Conservation (phyloP, 75 land plant species). For the Chamaecyparis obtusa region DNA sequence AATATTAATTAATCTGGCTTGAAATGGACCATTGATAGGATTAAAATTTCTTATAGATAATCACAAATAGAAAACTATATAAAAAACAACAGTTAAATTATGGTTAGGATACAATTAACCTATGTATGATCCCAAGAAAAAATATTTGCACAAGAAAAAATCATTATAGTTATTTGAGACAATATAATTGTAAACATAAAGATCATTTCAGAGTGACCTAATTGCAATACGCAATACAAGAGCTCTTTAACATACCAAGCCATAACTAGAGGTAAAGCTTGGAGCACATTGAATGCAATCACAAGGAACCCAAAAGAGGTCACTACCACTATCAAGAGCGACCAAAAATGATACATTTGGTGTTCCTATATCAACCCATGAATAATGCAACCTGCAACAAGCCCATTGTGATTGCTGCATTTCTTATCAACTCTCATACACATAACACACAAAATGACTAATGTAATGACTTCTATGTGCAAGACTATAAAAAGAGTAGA, state of each 20-base stretch:
- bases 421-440: too few relatives aligned
- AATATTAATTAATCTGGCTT: background rate
- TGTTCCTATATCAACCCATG: slow-evolving; percentile 81
- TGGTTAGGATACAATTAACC: too few relatives aligned
- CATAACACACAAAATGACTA: too few relatives aligned
- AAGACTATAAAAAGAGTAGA: too few relatives aligned
- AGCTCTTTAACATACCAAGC: slow-evolving; percentile 38
- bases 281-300: slow-evolving; percentile 81
- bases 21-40: background rate
- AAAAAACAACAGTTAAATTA: background rate
- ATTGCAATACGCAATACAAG: background rate
- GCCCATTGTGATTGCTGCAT: too few relatives aligned
- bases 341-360: slow-evolving; percentile 83
- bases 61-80: background rate
- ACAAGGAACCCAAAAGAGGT: slow-evolving; percentile 89
- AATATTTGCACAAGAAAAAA: background rate
- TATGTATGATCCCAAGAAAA: too few relatives aligned
- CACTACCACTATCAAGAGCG: slow-evolving; percentile 90
- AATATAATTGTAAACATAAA: background rate
- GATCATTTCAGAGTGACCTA: background rate
- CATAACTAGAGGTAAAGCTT: slow-evolving; percentile 32
- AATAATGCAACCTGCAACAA: slow-evolving; percentile 74
- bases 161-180: background rate
- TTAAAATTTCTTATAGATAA: background rate
- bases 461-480: too few relatives aligned